These are phyloP conservation scores for Balakata baccata DNA, from an alignment of 345 rosid genomes.

Conservation along the genomic window DNA sequence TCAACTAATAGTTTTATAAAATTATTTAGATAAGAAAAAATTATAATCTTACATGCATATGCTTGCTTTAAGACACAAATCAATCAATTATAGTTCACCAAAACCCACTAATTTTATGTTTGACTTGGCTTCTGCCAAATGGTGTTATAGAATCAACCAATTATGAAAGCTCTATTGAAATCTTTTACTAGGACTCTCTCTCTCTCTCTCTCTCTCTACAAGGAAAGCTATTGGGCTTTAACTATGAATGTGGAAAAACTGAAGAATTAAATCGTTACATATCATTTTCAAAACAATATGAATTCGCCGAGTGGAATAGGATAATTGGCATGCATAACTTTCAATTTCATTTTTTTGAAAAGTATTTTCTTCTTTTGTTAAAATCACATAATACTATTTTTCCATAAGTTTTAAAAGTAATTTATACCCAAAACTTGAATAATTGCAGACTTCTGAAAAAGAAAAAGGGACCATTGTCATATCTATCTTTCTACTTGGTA, in stretches of 20 bases:
- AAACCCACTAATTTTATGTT: slow-evolving; percentile 2
- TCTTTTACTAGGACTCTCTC: not conserved
- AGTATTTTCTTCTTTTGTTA: too few relatives aligned
- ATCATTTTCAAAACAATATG: not conserved
- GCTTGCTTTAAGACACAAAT: too few relatives aligned
- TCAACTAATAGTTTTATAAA: not conserved
- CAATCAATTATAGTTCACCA: not conserved
- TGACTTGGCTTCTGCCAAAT: not conserved
- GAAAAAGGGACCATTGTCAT: too few relatives aligned
- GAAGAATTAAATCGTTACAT: not conserved
- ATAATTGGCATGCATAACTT: not conserved
- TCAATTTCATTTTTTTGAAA: too few relatives aligned
- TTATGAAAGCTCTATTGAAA: not conserved
- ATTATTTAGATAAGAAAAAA: not conserved
- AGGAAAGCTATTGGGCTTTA: not conserved
- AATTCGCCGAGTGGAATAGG: not conserved
- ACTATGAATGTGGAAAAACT: too few relatives aligned
- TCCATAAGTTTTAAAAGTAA: too few relatives aligned
- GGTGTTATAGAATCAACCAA: not conserved
- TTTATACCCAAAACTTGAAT: too few relatives aligned
- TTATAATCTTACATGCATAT: too few relatives aligned
- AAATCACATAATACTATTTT: too few relatives aligned
- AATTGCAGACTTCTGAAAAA: too few relatives aligned
- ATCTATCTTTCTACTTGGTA: too few relatives aligned
- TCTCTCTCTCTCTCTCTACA: not conserved